Conservation (phyloP, 805 yeast species). For the Komagataella kurtzmanii region DNA sequence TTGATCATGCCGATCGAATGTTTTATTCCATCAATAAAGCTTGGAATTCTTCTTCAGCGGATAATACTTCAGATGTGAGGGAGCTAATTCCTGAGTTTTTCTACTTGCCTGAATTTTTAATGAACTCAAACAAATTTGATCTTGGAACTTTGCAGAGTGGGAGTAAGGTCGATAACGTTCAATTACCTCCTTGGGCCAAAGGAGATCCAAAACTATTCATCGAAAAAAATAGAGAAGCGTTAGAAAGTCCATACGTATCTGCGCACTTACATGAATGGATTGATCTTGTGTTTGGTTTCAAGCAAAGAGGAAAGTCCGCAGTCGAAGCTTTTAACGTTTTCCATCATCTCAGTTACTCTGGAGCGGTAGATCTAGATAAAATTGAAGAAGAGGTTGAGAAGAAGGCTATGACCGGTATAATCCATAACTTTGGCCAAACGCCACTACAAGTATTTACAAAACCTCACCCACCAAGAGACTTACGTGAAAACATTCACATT, state of each 20-base stretch:
- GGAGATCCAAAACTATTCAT: slow-evolving; percentile 65
- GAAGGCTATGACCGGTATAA: slow-evolving; percentile 68
- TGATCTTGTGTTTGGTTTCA: slow-evolving; percentile 70
- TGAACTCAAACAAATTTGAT: slow-evolving; percentile 50
- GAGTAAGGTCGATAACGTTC: slow-evolving; percentile 41
- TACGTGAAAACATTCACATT: neutral
- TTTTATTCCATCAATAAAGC: slow-evolving; percentile 66
- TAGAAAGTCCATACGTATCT: slow-evolving; percentile 74
- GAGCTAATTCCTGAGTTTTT: slow-evolving; percentile 82
- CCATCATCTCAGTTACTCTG: slow-evolving; percentile 75
- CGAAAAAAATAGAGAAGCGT: slow-evolving; percentile 64
- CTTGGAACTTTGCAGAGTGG: slow-evolving; percentile 64
- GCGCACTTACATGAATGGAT: slow-evolving; percentile 73
- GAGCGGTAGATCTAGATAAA: slow-evolving; percentile 65
- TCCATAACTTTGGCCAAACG: slow-evolving; percentile 88
- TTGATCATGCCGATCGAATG: slow-evolving; percentile 79
- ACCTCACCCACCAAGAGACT: slow-evolving; percentile 47
- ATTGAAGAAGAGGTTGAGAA: slow-evolving; percentile 64
- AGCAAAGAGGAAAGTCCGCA: slow-evolving; percentile 66
- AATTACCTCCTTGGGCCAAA: slow-evolving; percentile 75
- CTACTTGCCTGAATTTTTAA: slow-evolving; percentile 66
- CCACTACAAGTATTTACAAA: slow-evolving; percentile 59
- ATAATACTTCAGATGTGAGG: slow-evolving; percentile 77
- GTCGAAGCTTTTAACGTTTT: slow-evolving; percentile 59
- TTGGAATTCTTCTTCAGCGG: slow-evolving; percentile 70